Base-by-base conservation (phyloP, 140 eudicot species). In the Cichorium intybus region DNA sequence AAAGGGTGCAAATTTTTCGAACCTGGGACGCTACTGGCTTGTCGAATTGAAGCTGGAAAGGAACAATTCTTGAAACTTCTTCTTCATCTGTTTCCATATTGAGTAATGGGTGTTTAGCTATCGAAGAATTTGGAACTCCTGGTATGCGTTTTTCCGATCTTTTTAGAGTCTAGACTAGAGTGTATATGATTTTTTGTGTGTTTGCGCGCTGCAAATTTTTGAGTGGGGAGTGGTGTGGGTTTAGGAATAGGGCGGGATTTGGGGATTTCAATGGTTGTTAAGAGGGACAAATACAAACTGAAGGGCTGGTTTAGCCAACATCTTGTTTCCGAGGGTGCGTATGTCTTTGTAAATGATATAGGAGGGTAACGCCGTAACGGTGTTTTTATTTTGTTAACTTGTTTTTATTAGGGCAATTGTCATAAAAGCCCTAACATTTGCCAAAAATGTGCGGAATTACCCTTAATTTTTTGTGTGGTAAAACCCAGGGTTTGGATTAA, bases 31-130 rank as follows among this genome's bases (percentile, higher is more conserved):
- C 86, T 11, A 86, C 70, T 47, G 97, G 89, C 65, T 89, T 89
- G 84, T 89, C 97, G 56, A 89, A 89, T 77, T 89, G 97, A 17
- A 89, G 95, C 81, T 85, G 97, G 81, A 89, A 89, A 37, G 92
- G 95, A 41, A 86, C 59, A 23, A 73, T 72, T 51, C 87, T 77
- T 33, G 64, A 71, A 49, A 80, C 56, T 8, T 56, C 65, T 66
- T 78, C 90, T 59, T 86, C 87, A 20, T 74, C 83, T 4, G 69
- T 56, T 41, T 78, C 83, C 83, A 78, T 78, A 3, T n/a, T 10
- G 53, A 52, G 15, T 53, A 27, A 47, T 26, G 28, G 24, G 57
- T 24, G 15, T 1, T 53, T 24, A 28, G 29, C n/a, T 17, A 31
- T 57, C 43, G 46, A 57, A 16, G 43, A 46, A 57, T 29, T 57